Evolutionary conservation across 257 asterid species (phyloP).

Genomic region (Ilex aquifolium): DNA sequence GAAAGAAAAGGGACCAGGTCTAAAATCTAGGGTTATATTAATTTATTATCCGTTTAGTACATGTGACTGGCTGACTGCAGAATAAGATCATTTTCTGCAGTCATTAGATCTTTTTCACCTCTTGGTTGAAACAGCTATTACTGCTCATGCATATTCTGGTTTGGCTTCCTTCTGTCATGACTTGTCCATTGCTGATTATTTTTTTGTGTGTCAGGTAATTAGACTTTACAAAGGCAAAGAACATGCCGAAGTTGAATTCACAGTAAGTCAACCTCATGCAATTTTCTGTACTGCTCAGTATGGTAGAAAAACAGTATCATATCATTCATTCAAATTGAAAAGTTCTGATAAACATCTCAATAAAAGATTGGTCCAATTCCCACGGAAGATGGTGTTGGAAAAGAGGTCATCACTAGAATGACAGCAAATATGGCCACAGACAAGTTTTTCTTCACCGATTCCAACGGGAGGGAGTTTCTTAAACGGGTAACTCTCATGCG

Average conservation of each 20-base stretch:
- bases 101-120: neutral
- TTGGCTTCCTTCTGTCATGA: neutral
- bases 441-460: conserved; percentile 69
- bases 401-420: conserved; percentile 78
- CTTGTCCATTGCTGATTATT: neutral
- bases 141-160: neutral
- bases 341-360: conserved; percentile 9
- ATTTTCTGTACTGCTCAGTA: neutral
- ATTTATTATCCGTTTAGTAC: neutral
- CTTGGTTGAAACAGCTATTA: neutral
- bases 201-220: conserved; percentile 33
- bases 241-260: conserved; percentile 84
- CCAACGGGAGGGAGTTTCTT: conserved; percentile 87
- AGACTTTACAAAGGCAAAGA: conserved; percentile 79
- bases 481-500: conserved; percentile 44
- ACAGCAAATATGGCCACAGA: conserved; percentile 66
- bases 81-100: neutral
- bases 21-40: too few species aligned
- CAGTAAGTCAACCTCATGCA: conserved; percentile 40
- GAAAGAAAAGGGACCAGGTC: too few species aligned
- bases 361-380: conserved; percentile 82
- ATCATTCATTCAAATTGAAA: neutral
- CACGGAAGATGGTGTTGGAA: conserved; percentile 55
- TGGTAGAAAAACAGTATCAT: neutral
- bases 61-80: neutral